Evolutionary conservation across 2,329 filamentous ascomycete genomes (phyloP), one percentile per base, ranked within the genome.

Genomic region (Aspergillus fischeri): DNA sequence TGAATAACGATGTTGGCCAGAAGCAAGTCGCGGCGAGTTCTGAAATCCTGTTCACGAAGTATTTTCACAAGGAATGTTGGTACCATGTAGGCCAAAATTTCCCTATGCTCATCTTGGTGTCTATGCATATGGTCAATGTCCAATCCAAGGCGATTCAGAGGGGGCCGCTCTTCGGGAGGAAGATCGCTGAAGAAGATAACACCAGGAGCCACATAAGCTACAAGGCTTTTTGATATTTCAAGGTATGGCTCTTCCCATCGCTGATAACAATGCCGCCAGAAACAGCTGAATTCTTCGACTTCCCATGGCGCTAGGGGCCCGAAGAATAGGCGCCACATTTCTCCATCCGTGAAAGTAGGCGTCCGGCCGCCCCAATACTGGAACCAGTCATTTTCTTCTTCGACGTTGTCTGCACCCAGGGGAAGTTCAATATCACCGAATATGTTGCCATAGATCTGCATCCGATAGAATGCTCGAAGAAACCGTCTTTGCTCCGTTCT

Each of bases 241-340:
- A 47, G 14, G 9, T 44, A 42, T 6, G 55, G 45, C 8, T 17
- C 8, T 21, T 17, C 14, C 14, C 53, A 51, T 35, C 51, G 52
- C 14, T 52, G 10, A 20, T 38, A 48, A n/a, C 58, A 41, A 48
- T 63, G 59, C 7, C 47, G 7, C 56, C 51, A 58, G 14, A 67
- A n/a, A 49, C 61, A 62, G 6, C 51, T 60, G 6, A 67, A 57
- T 28, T 68, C 64, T 3, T 62, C 56, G n/a, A 54, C 49, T 50
- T 67, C 65, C 66, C 65, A 68, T 10, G 61, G 60, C 2, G 63
- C 53, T 51, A 68, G 59, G 1, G 58, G 53, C 3, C 59, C 58
- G 24, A 62, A 66, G 28, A 66, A 62, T 9, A 65, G 1, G 0
- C 58, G 51, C 55, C 56, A 68, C 14, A 50, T 52, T 8, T 63